Evolutionary conservation across 176 grass and related monocot species (phyloP), one percentile per base, ranked within the genome.

Genomic region (Raddia distichophylla): DNA sequence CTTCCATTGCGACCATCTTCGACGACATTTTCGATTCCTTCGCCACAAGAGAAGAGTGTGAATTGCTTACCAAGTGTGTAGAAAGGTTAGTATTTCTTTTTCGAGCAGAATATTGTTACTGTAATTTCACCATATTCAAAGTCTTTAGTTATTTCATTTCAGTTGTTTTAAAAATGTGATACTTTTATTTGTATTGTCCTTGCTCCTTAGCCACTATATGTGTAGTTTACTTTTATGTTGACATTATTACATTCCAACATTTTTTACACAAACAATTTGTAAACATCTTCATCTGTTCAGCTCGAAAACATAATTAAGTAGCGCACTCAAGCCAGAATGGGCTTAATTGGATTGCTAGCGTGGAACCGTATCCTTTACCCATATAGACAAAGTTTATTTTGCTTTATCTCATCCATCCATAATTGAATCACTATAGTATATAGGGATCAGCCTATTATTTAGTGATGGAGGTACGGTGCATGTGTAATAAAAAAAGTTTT

Each of bases 11-110:
- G 14, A 8, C 60, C 4, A 34, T 78, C 8, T 52, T 78, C 0
- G 60, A 78, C 17, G 75, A 78, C 64, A 64, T 37, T 12, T 78
- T n/a, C 18, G 75, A 78, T 78, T 35, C 27, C 18, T 78, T 51
- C 8, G 75, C 27, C 13, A 64, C 75, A 7, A 3, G 0, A 37
- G 27, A 64, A 34, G 75, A 78, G 46, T 64, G 75, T 51, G 75
- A 64, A 37, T 50, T 78, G 0, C 64, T 78, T 64, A 64, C 75
- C 27, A 10, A 19, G 9, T 64, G 60, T 17, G 0, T 78, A 37
- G 60, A 78, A 52, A 78, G 75, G 75, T 78, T 4, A 12, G 15
- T 16, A 33, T 22, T 13, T 2, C n/a, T 48, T 11, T 12, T 51
- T 13, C 6, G 8, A 5, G 2, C 11, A 10, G 12, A 32, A 48